Evolutionary conservation across 768 basidiomycete genomes (phyloP).

Genomic region (Pleurotus cornucopiae): DNA sequence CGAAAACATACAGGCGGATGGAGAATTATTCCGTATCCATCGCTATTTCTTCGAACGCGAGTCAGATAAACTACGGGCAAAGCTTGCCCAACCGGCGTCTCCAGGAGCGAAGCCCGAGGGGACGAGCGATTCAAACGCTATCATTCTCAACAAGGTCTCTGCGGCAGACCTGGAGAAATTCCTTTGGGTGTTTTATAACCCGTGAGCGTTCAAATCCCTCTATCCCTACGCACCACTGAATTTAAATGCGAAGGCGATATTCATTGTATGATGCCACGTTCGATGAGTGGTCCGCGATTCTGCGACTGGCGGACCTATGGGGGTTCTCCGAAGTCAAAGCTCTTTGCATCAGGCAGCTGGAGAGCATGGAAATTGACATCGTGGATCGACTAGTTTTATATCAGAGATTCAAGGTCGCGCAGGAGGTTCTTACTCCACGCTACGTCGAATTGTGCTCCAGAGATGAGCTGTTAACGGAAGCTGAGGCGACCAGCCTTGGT

Average conservation of each 20-base stretch:
- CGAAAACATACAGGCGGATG: conserved; percentile 42
- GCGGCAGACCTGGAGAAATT: conserved; percentile 39
- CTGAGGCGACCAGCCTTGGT: conserved; percentile 41
- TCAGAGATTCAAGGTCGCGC: conserved; percentile 31
- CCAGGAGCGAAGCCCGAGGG: conserved; percentile 30
- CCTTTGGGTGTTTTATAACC: conserved; percentile 55
- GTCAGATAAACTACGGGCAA: conserved; percentile 40
- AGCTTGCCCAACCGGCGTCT: conserved; percentile 25
- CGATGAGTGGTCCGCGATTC: conserved; percentile 50
- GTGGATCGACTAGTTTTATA: conserved; percentile 53
- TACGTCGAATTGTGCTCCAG: conserved; percentile 39
- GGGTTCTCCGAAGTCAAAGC: conserved; percentile 43
- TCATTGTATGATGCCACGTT: conserved; percentile 47
- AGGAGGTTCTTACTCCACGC: conserved; percentile 33
- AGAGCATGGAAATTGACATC: conserved; percentile 35
- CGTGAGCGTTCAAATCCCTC: conserved; percentile 25
- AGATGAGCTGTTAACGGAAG: conserved; percentile 32
- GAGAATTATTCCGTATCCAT: conserved; percentile 53
- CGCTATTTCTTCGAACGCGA: conserved; percentile 63
- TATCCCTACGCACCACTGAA: neutral
- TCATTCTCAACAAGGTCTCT: conserved; percentile 31
- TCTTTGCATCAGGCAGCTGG: conserved; percentile 53
- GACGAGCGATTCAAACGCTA: conserved; percentile 33
- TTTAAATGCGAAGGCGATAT: conserved; percentile 37
- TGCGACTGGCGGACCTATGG: conserved; percentile 54